These are phyloP conservation scores for Trapa bicornis DNA, from an alignment of 345 rosid genomes.

Conservation along the genomic window DNA sequence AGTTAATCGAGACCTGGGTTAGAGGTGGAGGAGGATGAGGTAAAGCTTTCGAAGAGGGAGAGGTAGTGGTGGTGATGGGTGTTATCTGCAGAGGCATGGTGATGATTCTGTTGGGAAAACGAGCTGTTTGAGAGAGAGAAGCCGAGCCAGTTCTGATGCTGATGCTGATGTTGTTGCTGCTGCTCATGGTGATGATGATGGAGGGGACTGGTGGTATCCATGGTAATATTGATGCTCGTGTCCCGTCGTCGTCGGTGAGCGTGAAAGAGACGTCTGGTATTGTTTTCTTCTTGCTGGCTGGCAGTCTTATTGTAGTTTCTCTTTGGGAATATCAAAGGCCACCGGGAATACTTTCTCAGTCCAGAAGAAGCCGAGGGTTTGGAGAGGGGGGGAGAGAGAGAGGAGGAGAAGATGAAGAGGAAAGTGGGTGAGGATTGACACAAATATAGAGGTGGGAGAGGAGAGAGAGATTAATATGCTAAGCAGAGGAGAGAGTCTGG, in stretches of 20 bases:
- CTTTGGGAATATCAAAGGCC: constrained; percentile 28
- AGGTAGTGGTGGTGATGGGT: constrained; percentile 20
- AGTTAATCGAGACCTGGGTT: constrained; percentile 27
- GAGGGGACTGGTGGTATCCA: constrained; percentile 19
- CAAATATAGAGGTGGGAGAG: constrained; percentile 47
- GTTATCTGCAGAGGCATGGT: constrained; percentile 5
- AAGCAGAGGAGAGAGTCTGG: constrained; percentile 8
- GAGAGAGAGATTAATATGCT: neutral
- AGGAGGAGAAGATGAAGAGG: constrained; percentile 13
- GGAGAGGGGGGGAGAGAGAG: constrained; percentile 11
- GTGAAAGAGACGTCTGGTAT: constrained; percentile 1
- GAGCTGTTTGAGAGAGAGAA: constrained; percentile 40
- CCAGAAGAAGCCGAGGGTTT: constrained; percentile 14
- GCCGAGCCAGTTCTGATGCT: constrained; percentile 27
- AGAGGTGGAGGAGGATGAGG: constrained; percentile 13
- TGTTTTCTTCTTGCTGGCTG: constrained; percentile 1
- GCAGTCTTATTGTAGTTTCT: constrained; percentile 2
- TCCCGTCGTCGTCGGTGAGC: constrained; percentile 4
- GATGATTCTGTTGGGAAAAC: constrained; percentile 3
- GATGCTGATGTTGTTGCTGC: neutral
- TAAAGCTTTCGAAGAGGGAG: constrained; percentile 41
- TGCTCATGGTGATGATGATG: constrained; percentile 6
- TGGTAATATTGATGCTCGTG: constrained; percentile 19
- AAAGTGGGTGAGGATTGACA: constrained; percentile 26
- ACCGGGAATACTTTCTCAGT: neutral